Evolutionary conservation across 2,329 filamentous ascomycete genomes (phyloP).

Genomic region (Cladosporium oxysporum): DNA sequence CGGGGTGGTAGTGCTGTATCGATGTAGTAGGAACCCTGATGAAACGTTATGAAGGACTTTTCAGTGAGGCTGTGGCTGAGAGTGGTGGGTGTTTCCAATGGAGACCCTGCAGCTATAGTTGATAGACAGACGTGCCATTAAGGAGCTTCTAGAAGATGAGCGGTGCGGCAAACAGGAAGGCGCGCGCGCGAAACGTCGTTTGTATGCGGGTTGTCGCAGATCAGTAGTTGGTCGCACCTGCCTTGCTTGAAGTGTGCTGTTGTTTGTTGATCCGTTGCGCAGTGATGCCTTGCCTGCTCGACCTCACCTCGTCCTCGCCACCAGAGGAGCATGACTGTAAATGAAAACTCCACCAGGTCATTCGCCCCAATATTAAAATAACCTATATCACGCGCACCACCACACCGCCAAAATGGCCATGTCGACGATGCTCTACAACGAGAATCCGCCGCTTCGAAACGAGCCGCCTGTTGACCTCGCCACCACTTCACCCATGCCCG

Average conservation of each 20-base stretch:
- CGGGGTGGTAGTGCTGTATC: neutral
- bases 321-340: neutral
- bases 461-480: conserved; percentile 7
- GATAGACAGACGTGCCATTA: neutral
- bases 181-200: neutral
- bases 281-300: neutral
- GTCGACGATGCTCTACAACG: conserved; percentile 29
- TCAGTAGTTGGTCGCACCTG: neutral
- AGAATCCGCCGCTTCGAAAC: conserved; percentile 19
- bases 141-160: neutral
- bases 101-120: neutral
- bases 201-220: neutral
- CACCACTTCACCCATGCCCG: neutral
- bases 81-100: neutral
- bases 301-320: neutral
- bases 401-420: conserved; percentile 25
- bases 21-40: neutral
- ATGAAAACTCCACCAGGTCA: neutral
- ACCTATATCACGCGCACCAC: neutral
- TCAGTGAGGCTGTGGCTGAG: neutral
- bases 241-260: conserved; percentile 1
- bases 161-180: neutral
- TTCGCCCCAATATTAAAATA: neutral
- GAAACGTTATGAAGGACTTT: neutral
- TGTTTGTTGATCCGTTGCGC: conserved; percentile 2